phyloP scores from a whole-genome alignment of 306 rosid species.

The Lithocarpus polystachyus region DNA sequence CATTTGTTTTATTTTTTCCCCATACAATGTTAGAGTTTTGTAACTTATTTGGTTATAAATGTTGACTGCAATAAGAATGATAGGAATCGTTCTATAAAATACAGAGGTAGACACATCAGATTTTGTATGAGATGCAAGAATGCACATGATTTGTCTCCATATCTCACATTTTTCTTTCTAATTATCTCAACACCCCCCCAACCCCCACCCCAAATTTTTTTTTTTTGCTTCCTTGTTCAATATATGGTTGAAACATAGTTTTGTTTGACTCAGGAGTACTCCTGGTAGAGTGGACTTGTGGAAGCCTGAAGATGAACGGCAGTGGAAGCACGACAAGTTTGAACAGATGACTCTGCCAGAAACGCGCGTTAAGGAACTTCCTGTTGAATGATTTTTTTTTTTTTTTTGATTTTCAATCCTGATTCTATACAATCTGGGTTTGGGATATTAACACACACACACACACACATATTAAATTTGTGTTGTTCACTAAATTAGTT shows the following conservation, averaged over 20 bases:
- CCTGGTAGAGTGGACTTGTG: neutral
- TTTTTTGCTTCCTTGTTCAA: neutral
- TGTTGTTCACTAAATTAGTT: neutral
- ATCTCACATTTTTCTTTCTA: neutral
- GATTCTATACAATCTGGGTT: neutral
- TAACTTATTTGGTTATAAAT: neutral
- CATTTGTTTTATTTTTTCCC: too few species aligned
- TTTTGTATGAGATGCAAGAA: neutral
- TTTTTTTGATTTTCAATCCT: neutral
- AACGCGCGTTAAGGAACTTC: neutral
- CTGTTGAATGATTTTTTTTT: neutral
- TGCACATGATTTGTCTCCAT: neutral
- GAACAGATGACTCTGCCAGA: slow-evolving; percentile 15
- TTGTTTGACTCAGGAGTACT: slow-evolving; percentile 18
- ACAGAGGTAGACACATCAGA: neutral
- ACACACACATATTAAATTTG: neutral
- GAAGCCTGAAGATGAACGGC: neutral
- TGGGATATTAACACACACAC: neutral
- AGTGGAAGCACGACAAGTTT: slow-evolving; percentile 25
- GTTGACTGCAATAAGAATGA: neutral
- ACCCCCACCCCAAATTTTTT: neutral
- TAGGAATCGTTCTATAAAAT: neutral
- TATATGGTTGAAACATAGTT: neutral
- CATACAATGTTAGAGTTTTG: neutral
- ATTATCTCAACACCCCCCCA: too few species aligned